Evolutionary conservation across 345 rosid species (phyloP), one percentile per base, ranked within the genome.

Genomic region (Trapa bicornis): DNA sequence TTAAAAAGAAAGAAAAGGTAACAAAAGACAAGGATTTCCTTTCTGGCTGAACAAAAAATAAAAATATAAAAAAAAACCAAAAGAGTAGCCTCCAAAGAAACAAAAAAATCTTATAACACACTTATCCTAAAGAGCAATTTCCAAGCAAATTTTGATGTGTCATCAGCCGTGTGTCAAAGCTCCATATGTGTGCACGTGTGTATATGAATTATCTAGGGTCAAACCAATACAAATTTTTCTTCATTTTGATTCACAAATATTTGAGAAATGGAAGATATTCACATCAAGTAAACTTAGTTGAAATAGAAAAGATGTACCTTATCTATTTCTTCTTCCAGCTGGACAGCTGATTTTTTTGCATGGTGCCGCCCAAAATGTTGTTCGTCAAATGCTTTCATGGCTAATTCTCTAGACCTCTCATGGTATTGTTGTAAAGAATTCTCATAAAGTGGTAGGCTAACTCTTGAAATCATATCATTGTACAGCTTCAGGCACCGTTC

Each of bases 311-410:
- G 16, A 2, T 7, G 16, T 85, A 95, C 99, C 99, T 91, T 86
- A 64, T 81, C 80, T 70, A 86, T 87, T 75, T 81, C 89, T 78
- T 86, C 96, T 78, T 83, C 86, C 68, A 95, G 85, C 77, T 89
- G 91, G 81, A 72, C 66, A 39, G 78, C 86, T 64, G 97, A 91
- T 75, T 65, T 89, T 83, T 89, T 84, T 3, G 96, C 99, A 77
- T 95, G 99, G 61, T 79, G 91, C 74, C 84, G 93, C 41, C 99
- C 99, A 75, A 95, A 91, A 84, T 95, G 99, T 65, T 89, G 94
- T 43, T 81, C 90, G 74, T 91, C 89, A 74, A 95, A 95, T 75
- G 81, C 76, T 67, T 81, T 84, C 79, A 86, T 71, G 63, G 87
- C 86, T 78, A 77, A 79, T 38, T 43, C 80, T 79, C 75, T 90